Evolutionary conservation across 495 filamentous ascomycete species (phyloP), one percentile per base, ranked within the genome.

Genomic region (Penicillium lagena): DNA sequence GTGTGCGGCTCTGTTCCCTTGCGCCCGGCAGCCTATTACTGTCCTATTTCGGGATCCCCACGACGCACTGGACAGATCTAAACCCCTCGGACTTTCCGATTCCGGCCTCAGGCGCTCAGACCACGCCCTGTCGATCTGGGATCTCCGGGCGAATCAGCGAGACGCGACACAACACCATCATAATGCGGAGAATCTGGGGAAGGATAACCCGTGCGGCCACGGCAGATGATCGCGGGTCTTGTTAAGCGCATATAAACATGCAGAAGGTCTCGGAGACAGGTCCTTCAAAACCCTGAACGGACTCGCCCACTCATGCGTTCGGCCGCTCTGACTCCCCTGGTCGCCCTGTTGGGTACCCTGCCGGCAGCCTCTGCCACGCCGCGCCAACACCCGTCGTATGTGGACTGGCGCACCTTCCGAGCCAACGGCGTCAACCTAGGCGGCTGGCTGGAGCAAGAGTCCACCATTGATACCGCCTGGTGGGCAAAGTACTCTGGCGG

Each of bases 391-490:
- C 8, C 7, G 37, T 27, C 37, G 13, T 61, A 61, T 39, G 42
- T 54, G 15, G 37, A 64, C 42, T 63, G 60, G 58, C 45, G 44
- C 33, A 61, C 49, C 14, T 63, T 58, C 43, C 45, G 52, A 8
- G 57, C 48, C 30, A 40, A 60, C 35, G 59, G 59, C 15, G 56
- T 56, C 34, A 66, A 66, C 30, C 51, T 66, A 10, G 60, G 63
- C 8, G 63, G 60, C 30, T 64, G 60, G 63, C 56, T 66, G 1
- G 56, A 54, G 7, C 60, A 66, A 47, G 63, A 66, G 41, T 59
- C 60, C 15, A 60, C 56, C 8, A 59, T 64, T 29, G 57, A 61
- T 45, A 58, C 47, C 3, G 9, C 39, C 0, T 67, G 54, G 49
- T 64, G 61, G 61, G 40, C 29, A 9, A 47, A 40, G 10, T 46